phyloP scores from a whole-genome alignment of 768 basidiomycete genomes.

The Kwoniella newhampshirensis region DNA sequence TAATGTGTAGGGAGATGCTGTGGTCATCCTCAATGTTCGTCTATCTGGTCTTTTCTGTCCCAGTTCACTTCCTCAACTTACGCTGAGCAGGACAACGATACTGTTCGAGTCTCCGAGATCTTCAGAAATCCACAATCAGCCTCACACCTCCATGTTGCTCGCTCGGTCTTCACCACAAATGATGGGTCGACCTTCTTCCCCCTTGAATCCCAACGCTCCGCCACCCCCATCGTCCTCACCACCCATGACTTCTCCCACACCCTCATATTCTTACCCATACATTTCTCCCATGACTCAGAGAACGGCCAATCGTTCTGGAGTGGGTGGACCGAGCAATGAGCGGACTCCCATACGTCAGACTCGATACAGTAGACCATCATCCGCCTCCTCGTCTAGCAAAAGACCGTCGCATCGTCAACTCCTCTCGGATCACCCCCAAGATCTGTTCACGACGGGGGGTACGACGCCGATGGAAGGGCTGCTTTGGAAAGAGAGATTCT shows the following conservation, averaged over 20 bases:
- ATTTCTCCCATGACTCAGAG: neutral
- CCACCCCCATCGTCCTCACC: slow-evolving; percentile 17
- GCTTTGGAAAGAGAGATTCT: slow-evolving; percentile 39
- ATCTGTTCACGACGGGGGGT: slow-evolving; percentile 24
- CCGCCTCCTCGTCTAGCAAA: neutral
- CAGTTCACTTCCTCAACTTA: no score
- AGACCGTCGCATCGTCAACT: no score
- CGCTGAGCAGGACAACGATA: no score
- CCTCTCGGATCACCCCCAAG: slow-evolving; percentile 1
- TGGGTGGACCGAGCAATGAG: neutral
- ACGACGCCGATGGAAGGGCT: slow-evolving; percentile 38
- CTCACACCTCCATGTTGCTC: slow-evolving; percentile 16
- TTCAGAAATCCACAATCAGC: neutral
- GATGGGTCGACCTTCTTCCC: slow-evolving; percentile 28
- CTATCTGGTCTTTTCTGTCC: no score
- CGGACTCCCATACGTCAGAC: neutral
- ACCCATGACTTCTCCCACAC: slow-evolving; percentile 27
- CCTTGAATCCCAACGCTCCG: slow-evolving; percentile 20
- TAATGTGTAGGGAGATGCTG: no score
- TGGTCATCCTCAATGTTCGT: no score
- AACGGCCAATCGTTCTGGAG: no score
- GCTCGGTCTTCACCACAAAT: slow-evolving; percentile 4
- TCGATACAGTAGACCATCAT: neutral
- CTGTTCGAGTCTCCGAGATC: no score
- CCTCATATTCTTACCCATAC: slow-evolving; percentile 10